phyloP scores from a whole-genome alignment of 805 yeast species.

The Saccharomyces eubayanus region DNA sequence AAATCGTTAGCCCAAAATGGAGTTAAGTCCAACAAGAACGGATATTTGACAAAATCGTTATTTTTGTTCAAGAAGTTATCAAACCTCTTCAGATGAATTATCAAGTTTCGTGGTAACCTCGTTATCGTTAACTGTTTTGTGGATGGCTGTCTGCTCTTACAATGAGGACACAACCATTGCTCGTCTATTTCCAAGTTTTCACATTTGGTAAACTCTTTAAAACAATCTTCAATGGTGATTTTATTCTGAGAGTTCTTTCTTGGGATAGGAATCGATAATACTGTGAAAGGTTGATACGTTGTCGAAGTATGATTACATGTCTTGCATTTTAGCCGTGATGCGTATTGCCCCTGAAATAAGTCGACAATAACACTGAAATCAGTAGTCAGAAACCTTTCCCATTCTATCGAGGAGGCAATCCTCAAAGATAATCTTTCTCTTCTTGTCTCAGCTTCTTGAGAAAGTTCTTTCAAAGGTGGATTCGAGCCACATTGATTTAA shows the following conservation, averaged over 20 bases:
- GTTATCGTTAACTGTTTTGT: slow-evolving; percentile 68
- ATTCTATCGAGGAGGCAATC: slow-evolving; percentile 79
- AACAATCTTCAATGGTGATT: slow-evolving; percentile 53
- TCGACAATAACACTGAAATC: slow-evolving; percentile 79
- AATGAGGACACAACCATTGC: slow-evolving; percentile 76
- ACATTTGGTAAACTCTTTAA: slow-evolving; percentile 66
- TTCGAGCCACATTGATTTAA: slow-evolving; percentile 58
- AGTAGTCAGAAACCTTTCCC: slow-evolving; percentile 81
- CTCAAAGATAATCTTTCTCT: slow-evolving; percentile 70
- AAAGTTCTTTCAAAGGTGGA: slow-evolving; percentile 48
- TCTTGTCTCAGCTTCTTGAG: slow-evolving; percentile 60
- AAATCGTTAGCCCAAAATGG: slow-evolving; percentile 49
- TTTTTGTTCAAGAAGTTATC: slow-evolving; percentile 40
- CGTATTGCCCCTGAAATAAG: slow-evolving; percentile 81
- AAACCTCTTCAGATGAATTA: slow-evolving; percentile 80
- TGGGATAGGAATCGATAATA: slow-evolving; percentile 75
- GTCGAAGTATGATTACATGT: slow-evolving; percentile 74
- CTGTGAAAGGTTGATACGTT: slow-evolving; percentile 77
- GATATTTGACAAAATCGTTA: slow-evolving; percentile 63
- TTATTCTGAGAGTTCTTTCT: slow-evolving; percentile 34
- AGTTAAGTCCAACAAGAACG: slow-evolving; percentile 58
- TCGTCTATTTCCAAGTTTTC: slow-evolving; percentile 75
- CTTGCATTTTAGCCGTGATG: slow-evolving; percentile 66
- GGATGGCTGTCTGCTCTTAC: slow-evolving; percentile 56
- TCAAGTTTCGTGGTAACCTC: slow-evolving; percentile 67